A percentile compares a stretch with the other conserved stretches of the same genome.
Conservation (phyloP, 495 filamentous ascomycete species). For the Cercophora scortea region DNA sequence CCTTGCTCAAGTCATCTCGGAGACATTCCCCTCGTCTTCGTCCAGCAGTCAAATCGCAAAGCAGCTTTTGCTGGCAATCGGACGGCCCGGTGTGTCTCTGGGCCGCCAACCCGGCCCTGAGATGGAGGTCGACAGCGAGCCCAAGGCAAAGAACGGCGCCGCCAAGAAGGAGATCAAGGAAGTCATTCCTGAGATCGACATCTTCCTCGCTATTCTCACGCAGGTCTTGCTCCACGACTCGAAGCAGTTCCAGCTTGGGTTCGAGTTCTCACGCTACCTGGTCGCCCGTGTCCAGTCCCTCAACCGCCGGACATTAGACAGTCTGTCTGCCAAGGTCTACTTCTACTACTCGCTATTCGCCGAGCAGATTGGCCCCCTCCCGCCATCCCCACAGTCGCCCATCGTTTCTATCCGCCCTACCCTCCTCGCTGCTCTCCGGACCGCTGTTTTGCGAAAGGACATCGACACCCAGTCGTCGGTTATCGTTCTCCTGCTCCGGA, state of each 20-base stretch:
- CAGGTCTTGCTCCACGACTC: constrained; percentile 86
- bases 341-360: constrained; percentile 95
- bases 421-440: constrained; percentile 81
- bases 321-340: constrained; percentile 89
- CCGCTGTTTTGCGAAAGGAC: constrained; percentile 90
- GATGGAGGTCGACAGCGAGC: constrained; percentile 73
- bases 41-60: constrained; percentile 55
- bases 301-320: constrained; percentile 91
- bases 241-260: constrained; percentile 68
- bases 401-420: constrained; percentile 79
- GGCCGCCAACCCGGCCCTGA: constrained; percentile 44
- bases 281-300: constrained; percentile 77
- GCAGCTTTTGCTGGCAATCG: constrained; percentile 60
- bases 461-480: constrained; percentile 92
- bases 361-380: constrained; percentile 77
- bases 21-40: constrained; percentile 57
- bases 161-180: constrained; percentile 60
- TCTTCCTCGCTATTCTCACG: constrained; percentile 80
- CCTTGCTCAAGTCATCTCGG: constrained; percentile 68
- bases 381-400: constrained; percentile 77
- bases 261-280: constrained; percentile 72
- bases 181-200: constrained; percentile 79
- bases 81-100: constrained; percentile 54
- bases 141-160: constrained; percentile 38
- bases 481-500: constrained; percentile 88